Evolutionary conservation across 805 yeast genomes (phyloP).

Genomic region (Yamadazyma nakazawae): DNA sequence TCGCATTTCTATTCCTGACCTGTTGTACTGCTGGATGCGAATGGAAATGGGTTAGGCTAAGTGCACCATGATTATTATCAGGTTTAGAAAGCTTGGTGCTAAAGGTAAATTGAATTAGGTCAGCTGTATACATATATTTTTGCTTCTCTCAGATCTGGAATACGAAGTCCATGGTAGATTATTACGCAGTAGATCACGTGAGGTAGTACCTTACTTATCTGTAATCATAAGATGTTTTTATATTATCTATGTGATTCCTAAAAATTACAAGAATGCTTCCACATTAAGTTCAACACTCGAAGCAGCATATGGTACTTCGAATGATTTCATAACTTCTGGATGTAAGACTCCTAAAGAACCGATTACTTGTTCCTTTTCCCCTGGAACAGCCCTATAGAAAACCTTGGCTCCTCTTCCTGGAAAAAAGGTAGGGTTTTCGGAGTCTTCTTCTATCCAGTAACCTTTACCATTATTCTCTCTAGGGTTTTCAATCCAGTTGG

Average conservation of each 20-base stretch:
- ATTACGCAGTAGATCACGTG: too few species aligned
- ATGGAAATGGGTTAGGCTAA: not conserved
- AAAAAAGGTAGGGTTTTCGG: constrained; percentile 71
- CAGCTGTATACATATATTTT: too few species aligned
- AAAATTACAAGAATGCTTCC: constrained; percentile 68
- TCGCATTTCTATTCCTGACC: constrained; percentile 2
- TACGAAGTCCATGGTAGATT: too few species aligned
- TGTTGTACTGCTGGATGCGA: not conserved
- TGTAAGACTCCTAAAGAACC: constrained; percentile 94
- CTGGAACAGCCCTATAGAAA: constrained; percentile 63
- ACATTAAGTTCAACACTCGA: constrained; percentile 87
- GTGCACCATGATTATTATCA: not conserved
- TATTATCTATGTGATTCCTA: not conserved
- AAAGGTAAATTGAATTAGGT: too few species aligned
- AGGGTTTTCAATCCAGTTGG: constrained; percentile 70
- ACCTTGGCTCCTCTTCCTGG: constrained; percentile 97
- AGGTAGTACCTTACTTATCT: not conserved
- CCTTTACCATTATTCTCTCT: constrained; percentile 59
- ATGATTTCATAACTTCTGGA: constrained; percentile 83
- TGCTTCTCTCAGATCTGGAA: too few species aligned
- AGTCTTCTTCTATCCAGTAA: constrained; percentile 78
- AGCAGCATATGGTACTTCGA: constrained; percentile 91
- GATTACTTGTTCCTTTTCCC: constrained; percentile 53
- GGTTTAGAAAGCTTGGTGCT: not conserved
- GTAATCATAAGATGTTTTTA: not conserved